Conservation (phyloP, 2,329 filamentous ascomycete species). For the Colletotrichum zoysiae region DNA sequence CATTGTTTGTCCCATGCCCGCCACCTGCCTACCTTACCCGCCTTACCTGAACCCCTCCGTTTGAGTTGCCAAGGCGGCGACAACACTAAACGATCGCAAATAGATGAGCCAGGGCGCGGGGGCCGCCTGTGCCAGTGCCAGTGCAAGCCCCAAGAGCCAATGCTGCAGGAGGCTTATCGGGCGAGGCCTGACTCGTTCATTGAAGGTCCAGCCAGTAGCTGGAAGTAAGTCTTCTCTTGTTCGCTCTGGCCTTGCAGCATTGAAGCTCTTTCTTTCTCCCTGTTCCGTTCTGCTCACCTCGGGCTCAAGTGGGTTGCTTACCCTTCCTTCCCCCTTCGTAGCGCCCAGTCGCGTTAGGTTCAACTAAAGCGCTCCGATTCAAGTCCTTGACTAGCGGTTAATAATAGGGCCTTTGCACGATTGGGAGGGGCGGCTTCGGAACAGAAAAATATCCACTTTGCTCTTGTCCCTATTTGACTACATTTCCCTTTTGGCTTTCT, state of each 20-base stretch:
- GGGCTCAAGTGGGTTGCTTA: not conserved
- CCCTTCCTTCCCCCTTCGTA: not conserved
- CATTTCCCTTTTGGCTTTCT: conserved; percentile 24
- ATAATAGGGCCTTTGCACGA: conserved; percentile 16
- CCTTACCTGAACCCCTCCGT: conserved; percentile 29
- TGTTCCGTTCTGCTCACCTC: not conserved
- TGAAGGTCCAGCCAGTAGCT: conserved; percentile 17
- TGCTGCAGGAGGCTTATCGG: conserved; percentile 32
- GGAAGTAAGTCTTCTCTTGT: not conserved
- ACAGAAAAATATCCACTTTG: conserved; percentile 35
- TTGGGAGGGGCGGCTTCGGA: conserved; percentile 36
- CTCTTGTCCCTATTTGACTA: conserved; percentile 29
- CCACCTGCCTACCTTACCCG: not conserved
- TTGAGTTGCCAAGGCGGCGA: conserved; percentile 34
- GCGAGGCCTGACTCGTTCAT: conserved; percentile 41
- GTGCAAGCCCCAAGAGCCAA: conserved; percentile 26
- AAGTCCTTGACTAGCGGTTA: conserved; percentile 35
- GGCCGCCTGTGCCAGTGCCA: conserved; percentile 26
- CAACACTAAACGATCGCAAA: conserved; percentile 21
- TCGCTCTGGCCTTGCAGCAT: conserved; percentile 12
- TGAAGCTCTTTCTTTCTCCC: conserved; percentile 14
- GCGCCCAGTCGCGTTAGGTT: conserved; percentile 10
- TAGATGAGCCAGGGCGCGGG: conserved; percentile 20
- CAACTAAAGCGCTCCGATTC: conserved; percentile 25
- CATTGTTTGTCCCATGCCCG: conserved; percentile 16